These are phyloP conservation scores for Lachancea meyersii DNA, from an alignment of 805 yeast genomes.

Conservation along the genomic window DNA sequence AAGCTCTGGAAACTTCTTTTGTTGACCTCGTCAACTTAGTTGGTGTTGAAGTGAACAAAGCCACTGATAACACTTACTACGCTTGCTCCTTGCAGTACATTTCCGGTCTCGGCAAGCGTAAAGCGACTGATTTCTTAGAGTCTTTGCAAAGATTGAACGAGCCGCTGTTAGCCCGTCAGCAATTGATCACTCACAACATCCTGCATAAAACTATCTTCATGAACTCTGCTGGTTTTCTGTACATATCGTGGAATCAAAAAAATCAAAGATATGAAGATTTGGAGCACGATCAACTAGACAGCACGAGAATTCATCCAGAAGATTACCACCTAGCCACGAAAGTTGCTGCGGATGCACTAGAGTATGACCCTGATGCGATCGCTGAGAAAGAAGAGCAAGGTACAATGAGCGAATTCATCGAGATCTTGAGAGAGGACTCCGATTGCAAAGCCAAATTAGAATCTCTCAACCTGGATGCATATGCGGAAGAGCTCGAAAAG, in stretches of 20 bases:
- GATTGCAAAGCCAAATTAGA: constrained; percentile 80
- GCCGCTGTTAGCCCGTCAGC: constrained; percentile 69
- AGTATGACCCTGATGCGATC: constrained; percentile 88
- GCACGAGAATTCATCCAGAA: constrained; percentile 95
- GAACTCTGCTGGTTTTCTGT: constrained; percentile 86
- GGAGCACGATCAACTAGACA: constrained; percentile 79
- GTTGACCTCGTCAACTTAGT: constrained; percentile 88
- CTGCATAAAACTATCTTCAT: constrained; percentile 76
- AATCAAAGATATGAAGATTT: constrained; percentile 40
- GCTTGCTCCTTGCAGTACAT: constrained; percentile 71
- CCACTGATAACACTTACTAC: constrained; percentile 61
- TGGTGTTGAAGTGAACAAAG: constrained; percentile 90
- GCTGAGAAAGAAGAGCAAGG: constrained; percentile 47
- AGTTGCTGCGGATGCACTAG: constrained; percentile 97
- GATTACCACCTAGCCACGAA: constrained; percentile 93
- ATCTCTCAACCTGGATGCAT: constrained; percentile 82
- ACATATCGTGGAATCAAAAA: constrained; percentile 58
- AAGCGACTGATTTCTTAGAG: constrained; percentile 79
- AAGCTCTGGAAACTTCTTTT: constrained; percentile 70
- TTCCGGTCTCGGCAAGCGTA: constrained; percentile 93
- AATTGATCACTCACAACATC: constrained; percentile 73
- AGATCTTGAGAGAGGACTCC: constrained; percentile 51
- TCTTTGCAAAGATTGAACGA: constrained; percentile 55
- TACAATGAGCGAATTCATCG: constrained; percentile 34
- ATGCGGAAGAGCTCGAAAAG: constrained; percentile 80